Evolutionary conservation across 192 early-diverging fungal genomes (phyloP).

Genomic region (Backusella sp.): DNA sequence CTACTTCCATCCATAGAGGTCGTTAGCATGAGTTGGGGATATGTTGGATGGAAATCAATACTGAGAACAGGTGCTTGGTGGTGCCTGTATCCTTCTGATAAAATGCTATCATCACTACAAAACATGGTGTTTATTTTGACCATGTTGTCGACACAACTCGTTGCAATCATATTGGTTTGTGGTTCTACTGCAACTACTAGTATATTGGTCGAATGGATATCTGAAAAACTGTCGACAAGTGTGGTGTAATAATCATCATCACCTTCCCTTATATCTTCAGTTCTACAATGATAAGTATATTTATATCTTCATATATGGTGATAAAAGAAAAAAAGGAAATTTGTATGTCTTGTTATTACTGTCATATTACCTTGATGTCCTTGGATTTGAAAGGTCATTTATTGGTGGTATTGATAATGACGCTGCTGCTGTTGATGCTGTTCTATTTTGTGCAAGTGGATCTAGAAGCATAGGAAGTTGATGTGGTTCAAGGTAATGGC

Average conservation of each 20-base stretch:
- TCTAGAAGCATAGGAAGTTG: not conserved
- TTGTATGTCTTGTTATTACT: not conserved
- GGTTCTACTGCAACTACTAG: slow-evolving; percentile 41
- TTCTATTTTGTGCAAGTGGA: not conserved
- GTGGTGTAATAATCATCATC: slow-evolving; percentile 43
- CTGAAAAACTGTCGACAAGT: slow-evolving; percentile 32
- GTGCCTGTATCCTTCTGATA: slow-evolving; percentile 35
- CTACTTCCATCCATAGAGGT: slow-evolving; percentile 53
- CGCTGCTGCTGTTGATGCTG: not conserved
- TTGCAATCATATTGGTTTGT: slow-evolving; percentile 41
- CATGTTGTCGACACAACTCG: slow-evolving; percentile 60
- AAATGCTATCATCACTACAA: slow-evolving; percentile 36
- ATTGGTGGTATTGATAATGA: not conserved
- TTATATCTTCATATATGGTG: not conserved
- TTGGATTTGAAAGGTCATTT: not conserved
- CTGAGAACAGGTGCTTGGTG: slow-evolving; percentile 61
- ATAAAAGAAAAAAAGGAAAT: not conserved
- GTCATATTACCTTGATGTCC: not conserved
- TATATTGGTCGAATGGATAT: slow-evolving; percentile 60
- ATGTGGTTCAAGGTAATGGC: slow-evolving; percentile 20
- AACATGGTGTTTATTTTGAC: slow-evolving; percentile 49
- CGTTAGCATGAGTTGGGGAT: slow-evolving; percentile 46
- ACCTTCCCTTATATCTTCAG: slow-evolving; percentile 28
- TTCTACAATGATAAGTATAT: not conserved
- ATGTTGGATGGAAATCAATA: slow-evolving; percentile 60